Base-by-base conservation (phyloP, 352 stramenopile genomes). In the Pythium oligandrum region DNA sequence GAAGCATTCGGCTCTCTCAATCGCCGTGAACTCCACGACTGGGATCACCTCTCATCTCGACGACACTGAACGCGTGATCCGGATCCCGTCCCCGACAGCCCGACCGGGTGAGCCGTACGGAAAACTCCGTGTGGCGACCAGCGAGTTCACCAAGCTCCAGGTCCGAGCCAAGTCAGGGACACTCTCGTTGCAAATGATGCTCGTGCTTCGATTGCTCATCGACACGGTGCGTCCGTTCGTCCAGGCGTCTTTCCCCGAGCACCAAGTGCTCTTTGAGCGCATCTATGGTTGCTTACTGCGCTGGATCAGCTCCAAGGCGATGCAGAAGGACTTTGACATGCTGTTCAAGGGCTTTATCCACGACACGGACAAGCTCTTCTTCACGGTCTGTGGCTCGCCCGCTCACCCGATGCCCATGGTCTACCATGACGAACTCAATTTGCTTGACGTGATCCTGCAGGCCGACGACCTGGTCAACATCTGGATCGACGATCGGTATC, bases 401-500 rank as follows among this genome's bases (percentile, higher is more conserved):
- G 53, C 77, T 26, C 68, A 92, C 51, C 66, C 75, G n/a, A 75
- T 59, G 35, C 77, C 82, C 0, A 59, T 88, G 30, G 49, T 63
- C 33, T 86, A 80, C 50, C 71, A 73, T 33, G 76, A 90, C 44
- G 72, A 88, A 38, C 51, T 87, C 31, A 60, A 78, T 1, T 48
- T 89, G 35, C 53, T 88, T 4, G 66, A 78, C 32, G 63, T 87
- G 42, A 76, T 90, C 32, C 51, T 88, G 38, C 72, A 90, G 26
- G 60, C 77, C 32, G 79, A 93, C 53, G 78, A 88, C 48, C 53
- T 90, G 34, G 57, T 83, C 34, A 89, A 86, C 40, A 76, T 84
- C 53, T 88, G 78, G 75, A 84, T 90, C 51, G 78, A 90, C 50
- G 72, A 83, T 35, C 64, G 70, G 11, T 86, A 87, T 53, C 81